Conservation (phyloP, 108 stramenopile species). For the Mediolabrus comicus region DNA sequence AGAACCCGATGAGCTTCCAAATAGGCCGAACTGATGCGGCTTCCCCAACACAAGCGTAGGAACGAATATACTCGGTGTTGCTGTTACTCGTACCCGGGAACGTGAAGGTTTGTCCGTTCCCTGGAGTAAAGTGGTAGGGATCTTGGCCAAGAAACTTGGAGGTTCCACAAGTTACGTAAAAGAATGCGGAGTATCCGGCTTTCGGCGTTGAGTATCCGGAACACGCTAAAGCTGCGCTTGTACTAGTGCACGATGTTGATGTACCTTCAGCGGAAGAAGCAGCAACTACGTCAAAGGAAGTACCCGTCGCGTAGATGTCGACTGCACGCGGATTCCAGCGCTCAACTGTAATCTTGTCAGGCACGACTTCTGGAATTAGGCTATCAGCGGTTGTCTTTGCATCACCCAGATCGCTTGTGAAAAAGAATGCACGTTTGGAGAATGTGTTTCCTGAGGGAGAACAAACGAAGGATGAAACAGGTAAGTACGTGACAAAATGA, state of each 20-base stretch:
- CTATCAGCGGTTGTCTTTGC: neutral
- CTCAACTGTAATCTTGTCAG: conserved; percentile 9
- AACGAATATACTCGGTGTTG: conserved; percentile 7
- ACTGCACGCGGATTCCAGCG: conserved; percentile 14
- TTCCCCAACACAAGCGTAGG: conserved; percentile 27
- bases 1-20: conserved; percentile 31
- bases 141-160: conserved; percentile 20
- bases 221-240: conserved; percentile 1
- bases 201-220: conserved; percentile 16
- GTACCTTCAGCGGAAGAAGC: conserved; percentile 7
- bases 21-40: conserved; percentile 9
- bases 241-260: conserved; percentile 7
- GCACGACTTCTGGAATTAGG: neutral
- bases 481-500: too few species aligned
- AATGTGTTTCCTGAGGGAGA: conserved; percentile 17
- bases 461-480: neutral
- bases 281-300: conserved; percentile 18
- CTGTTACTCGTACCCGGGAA: conserved; percentile 11
- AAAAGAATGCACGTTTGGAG: conserved; percentile 17
- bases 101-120: conserved; percentile 10
- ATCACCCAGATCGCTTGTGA: conserved; percentile 2
- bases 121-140: conserved; percentile 25
- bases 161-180: conserved; percentile 22
- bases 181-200: conserved; percentile 8
- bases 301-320: conserved; percentile 11